These are phyloP conservation scores for Spergularia marina DNA, from an alignment of 148 eudicot genomes.

Conservation along the genomic window DNA sequence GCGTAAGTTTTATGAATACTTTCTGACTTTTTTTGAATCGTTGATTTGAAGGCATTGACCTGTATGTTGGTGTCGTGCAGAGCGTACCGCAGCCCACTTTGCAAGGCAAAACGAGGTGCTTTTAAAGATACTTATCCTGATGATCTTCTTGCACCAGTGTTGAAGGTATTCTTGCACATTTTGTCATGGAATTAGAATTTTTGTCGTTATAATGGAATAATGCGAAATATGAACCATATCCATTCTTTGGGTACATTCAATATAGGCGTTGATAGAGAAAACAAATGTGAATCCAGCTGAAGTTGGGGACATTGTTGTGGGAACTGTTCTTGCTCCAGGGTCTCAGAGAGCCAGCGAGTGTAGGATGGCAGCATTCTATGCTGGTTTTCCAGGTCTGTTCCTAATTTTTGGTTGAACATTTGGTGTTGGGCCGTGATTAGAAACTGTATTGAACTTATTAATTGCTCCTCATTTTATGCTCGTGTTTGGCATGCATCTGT, in stretches of 20 bases:
- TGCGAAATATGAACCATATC: neutral
- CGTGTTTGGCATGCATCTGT: neutral
- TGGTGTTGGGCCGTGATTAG: neutral
- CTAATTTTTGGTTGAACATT: neutral
- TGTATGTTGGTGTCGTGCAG: slow-evolving; percentile 32
- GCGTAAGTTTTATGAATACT: slow-evolving; percentile 58
- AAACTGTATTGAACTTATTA: neutral
- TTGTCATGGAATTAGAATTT: neutral
- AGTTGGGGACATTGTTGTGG: slow-evolving; percentile 97
- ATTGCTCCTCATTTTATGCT: neutral
- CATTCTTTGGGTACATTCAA: neutral
- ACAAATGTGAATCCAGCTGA: slow-evolving; percentile 90
- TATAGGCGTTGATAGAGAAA: slow-evolving; percentile 85
- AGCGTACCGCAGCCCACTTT: slow-evolving; percentile 79
- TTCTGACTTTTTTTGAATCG: neutral
- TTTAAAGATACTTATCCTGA: slow-evolving; percentile 93
- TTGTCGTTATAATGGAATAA: neutral
- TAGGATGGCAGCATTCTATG: slow-evolving; percentile 95
- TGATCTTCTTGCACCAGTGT: slow-evolving; percentile 85
- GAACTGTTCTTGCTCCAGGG: slow-evolving; percentile 87
- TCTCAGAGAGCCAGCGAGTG: slow-evolving; percentile 94
- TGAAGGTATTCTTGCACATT: slow-evolving; percentile 46
- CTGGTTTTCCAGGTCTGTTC: slow-evolving; percentile 85
- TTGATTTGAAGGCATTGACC: neutral
- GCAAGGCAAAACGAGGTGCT: slow-evolving; percentile 86